These are phyloP conservation scores for Daldinia grandis DNA, from an alignment of 495 filamentous ascomycete species.

Conservation along the genomic window DNA sequence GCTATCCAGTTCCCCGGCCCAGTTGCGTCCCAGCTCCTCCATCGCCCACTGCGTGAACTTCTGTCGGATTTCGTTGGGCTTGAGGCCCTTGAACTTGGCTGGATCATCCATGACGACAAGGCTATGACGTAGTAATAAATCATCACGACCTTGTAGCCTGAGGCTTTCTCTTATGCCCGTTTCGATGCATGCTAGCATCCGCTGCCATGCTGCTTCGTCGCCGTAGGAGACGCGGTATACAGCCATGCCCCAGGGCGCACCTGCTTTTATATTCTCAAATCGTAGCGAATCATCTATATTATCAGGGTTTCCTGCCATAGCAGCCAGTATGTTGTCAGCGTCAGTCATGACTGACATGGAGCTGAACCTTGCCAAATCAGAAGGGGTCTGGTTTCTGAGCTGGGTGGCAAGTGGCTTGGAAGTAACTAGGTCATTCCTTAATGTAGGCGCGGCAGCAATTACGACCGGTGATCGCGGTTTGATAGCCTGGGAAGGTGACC, in stretches of 20 bases:
- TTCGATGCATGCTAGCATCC: background rate
- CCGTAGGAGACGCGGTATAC: background rate
- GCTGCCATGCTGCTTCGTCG: background rate
- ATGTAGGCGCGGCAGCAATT: background rate
- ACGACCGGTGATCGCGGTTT: background rate
- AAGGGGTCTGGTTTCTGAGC: background rate
- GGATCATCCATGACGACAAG: background rate
- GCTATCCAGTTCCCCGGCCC: background rate
- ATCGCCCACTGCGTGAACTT: background rate
- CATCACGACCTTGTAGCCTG: background rate
- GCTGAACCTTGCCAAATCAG: background rate
- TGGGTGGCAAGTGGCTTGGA: background rate
- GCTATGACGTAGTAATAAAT: background rate
- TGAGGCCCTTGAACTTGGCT: background rate
- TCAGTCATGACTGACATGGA: background rate
- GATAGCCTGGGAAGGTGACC: background rate
- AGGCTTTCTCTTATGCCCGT: background rate
- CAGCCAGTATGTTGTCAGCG: background rate
- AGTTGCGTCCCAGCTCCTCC: background rate
- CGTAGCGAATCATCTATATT: background rate
- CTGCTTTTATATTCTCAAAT: background rate
- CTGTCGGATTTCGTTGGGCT: background rate
- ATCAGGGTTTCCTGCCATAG: background rate
- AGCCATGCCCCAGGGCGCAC: background rate
- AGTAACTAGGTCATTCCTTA: background rate